Evolutionary conservation across 2,329 filamentous ascomycete species (phyloP).

Genomic region (Bipolaris bicolor): DNA sequence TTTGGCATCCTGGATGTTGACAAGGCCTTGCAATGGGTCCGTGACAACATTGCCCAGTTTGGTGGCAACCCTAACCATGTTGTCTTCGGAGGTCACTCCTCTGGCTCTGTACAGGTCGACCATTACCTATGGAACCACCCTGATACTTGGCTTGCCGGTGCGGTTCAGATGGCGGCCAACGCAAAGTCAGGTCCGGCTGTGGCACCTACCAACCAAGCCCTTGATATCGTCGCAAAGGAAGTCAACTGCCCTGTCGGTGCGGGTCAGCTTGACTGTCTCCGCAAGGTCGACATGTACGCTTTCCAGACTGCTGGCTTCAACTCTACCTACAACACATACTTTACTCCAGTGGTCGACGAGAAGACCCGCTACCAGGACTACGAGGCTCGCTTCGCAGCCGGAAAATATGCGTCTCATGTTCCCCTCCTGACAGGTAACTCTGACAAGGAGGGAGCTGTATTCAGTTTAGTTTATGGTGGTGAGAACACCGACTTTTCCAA

Average conservation of each 20-base stretch:
- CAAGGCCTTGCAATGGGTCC: slow-evolving; percentile 48
- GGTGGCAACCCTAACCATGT: slow-evolving; percentile 52
- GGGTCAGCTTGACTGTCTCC: slow-evolving; percentile 30
- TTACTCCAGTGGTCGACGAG: slow-evolving; percentile 32
- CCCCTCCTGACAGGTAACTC: slow-evolving; percentile 38
- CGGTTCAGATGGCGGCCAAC: slow-evolving; percentile 35
- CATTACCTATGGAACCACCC: slow-evolving; percentile 37
- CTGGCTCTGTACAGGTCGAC: slow-evolving; percentile 35
- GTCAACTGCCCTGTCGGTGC: slow-evolving; percentile 28
- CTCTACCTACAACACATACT: slow-evolving; percentile 33
- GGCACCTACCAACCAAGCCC: slow-evolving; percentile 27
- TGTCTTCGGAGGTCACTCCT: slow-evolving; percentile 51
- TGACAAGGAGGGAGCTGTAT: slow-evolving; percentile 34
- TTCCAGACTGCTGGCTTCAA: slow-evolving; percentile 36
- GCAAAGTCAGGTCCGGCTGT: slow-evolving; percentile 34
- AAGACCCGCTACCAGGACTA: slow-evolving; percentile 32
- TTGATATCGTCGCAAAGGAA: slow-evolving; percentile 33
- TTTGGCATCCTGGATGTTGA: slow-evolving; percentile 49
- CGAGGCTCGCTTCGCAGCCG: slow-evolving; percentile 28
- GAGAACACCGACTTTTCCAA: slow-evolving; percentile 47
- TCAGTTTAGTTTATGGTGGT: slow-evolving; percentile 31
- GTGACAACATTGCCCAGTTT: slow-evolving; percentile 46
- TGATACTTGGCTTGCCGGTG: slow-evolving; percentile 26
- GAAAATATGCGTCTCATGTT: slow-evolving; percentile 36
- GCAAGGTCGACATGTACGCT: slow-evolving; percentile 29